Evolutionary conservation across 768 basidiomycete species (phyloP).

Genomic region (Tricholoma sp.): DNA sequence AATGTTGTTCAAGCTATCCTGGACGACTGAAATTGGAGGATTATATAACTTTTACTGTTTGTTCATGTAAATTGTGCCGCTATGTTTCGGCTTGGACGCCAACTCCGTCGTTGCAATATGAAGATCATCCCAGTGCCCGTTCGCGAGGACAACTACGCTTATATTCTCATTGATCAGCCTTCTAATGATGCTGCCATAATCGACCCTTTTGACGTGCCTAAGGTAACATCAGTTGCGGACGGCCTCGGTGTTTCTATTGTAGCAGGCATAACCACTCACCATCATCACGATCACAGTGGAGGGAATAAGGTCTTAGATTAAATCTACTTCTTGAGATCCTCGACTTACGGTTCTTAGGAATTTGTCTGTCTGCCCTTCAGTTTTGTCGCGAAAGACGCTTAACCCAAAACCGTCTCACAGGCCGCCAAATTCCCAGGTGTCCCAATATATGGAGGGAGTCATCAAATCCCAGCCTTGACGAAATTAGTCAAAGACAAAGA

Average conservation of each 20-base stretch:
- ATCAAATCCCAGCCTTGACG: conserved; percentile 60
- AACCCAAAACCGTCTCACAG: conserved; percentile 21
- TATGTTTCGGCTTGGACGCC: conserved; percentile 13
- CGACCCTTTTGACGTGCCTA: conserved; percentile 74
- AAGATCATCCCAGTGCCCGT: conserved; percentile 75
- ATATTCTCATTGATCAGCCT: conserved; percentile 68
- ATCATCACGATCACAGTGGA: conserved; percentile 86
- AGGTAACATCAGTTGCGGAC: conserved; percentile 59
- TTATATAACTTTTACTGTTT: neutral
- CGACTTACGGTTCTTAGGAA: conserved; percentile 25
- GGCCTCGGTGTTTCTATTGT: conserved; percentile 59
- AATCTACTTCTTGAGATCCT: neutral
- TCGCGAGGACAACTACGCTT: conserved; percentile 80
- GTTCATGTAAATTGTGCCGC: conserved; percentile 3
- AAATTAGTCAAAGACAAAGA: conserved; percentile 77
- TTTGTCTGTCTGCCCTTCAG: conserved; percentile 39
- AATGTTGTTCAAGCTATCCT: conserved; percentile 95
- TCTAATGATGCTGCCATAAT: conserved; percentile 70
- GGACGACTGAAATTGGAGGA: conserved; percentile 45
- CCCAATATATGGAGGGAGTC: conserved; percentile 78
- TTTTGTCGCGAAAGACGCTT: neutral
- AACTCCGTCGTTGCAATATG: conserved; percentile 34
- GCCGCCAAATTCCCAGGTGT: conserved; percentile 39
- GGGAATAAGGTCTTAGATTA: conserved; percentile 64
- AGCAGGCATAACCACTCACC: conserved; percentile 85